These are phyloP conservation scores for Colletotrichum salicis DNA, from an alignment of 2,329 filamentous ascomycete genomes.

Conservation along the genomic window DNA sequence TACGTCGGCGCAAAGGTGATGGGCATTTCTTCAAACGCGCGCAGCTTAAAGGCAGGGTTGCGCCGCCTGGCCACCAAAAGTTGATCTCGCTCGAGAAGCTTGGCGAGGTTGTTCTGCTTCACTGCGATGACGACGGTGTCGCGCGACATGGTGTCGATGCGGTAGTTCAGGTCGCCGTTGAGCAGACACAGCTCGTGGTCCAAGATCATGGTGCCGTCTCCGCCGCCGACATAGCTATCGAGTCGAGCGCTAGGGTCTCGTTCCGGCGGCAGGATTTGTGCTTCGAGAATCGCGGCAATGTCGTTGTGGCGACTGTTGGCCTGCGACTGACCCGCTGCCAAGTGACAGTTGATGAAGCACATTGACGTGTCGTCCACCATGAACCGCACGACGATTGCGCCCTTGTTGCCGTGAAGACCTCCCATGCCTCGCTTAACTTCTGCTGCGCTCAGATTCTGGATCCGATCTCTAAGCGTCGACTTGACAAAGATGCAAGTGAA, in stretches of 20 bases:
- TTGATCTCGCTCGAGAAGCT: constrained; percentile 93
- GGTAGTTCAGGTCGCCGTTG: constrained; percentile 97
- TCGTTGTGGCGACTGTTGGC: constrained; percentile 94
- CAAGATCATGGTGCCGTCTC: constrained; percentile 92
- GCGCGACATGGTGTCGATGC: constrained; percentile 95
- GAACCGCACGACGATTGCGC: constrained; percentile 91
- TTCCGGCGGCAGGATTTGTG: constrained; percentile 77
- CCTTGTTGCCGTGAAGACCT: constrained; percentile 95
- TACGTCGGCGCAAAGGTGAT: constrained; percentile 97
- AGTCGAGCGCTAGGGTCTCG: constrained; percentile 73
- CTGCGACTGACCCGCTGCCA: constrained; percentile 92
- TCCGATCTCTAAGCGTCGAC: constrained; percentile 77
- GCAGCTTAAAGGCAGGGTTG: constrained; percentile 88
- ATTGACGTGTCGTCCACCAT: constrained; percentile 92
- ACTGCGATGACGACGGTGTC: constrained; percentile 91
- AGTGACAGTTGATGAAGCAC: constrained; percentile 97
- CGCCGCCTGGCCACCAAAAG: constrained; percentile 87
- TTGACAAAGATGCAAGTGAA: constrained; percentile 98
- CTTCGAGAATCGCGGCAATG: constrained; percentile 87
- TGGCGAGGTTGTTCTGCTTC: constrained; percentile 80
- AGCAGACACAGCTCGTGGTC: constrained; percentile 98
- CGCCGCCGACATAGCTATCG: constrained; percentile 88
- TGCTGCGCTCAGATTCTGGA: constrained; percentile 80
- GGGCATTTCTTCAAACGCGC: constrained; percentile 88
- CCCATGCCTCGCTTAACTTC: constrained; percentile 98